Base-by-base conservation (phyloP, 106 monocot species). In the Allium cepa region DNA sequence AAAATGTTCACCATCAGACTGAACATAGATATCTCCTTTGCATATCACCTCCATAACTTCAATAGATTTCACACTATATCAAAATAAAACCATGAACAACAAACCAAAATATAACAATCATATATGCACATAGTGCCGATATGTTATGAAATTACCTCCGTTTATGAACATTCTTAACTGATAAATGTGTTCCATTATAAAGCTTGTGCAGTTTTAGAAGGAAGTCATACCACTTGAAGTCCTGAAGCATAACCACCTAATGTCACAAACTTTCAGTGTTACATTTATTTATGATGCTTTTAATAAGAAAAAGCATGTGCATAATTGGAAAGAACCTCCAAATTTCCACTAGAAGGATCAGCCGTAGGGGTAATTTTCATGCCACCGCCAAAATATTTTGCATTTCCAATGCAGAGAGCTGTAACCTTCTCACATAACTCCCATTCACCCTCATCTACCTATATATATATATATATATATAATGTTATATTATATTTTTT, bases 171-270 rank as follows among this genome's bases (percentile, higher is more conserved):
- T 75, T 87, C 78, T 63, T 81, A 72, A 79, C 82, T 62, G 99
- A 99, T 47, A 87, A 59, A 93, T 93, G 99, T 46, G 87, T 68
- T 67, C 99, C 99, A 4, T 46, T 76, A 77, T 99, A 93, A 48
- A 99, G 66, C 45, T 84, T 99, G 63, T 92, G 85, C 64, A 93
- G 61, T 47, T 93, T 99, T 16, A 90, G 67, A 62, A 93, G 46
- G 73, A 99, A 93, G 64, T 85, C 90, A 64, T 93, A 87, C 99
- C 99, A 99, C 70, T 87, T 87, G 80, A 99, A 99, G 68, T 90
- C 74, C 57, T 90, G 93, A 73, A 93, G 84, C 79, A 87, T 87
- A 53, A 93, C 93, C 73, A 87, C 84, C 99, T 99, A 78, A 63
- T 17, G 26, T 10, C 59, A 47, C 16, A 53, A 71, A 70, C 72